Base-by-base conservation (phyloP, 2,329 filamentous ascomycete species). In the Xylariaceae sp. region DNA sequence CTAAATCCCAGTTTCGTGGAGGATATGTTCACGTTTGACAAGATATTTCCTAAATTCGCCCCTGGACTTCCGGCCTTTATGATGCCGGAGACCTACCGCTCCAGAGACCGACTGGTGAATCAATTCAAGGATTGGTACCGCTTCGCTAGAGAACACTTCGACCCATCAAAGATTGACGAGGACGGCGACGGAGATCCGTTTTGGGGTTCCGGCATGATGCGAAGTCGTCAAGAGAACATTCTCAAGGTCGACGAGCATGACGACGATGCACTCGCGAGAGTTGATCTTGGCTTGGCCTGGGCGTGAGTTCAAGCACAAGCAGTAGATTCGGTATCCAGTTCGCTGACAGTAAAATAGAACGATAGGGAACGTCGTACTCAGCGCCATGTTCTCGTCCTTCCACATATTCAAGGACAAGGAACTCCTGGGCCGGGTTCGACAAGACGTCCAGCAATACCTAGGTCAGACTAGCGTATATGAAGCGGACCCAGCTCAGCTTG, bases 151-250 rank as follows among this genome's bases (percentile, higher is more conserved):
- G 43, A 60, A 35, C 39, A 60, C 19, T 64, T 61, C 26, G 48
- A 54, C n/a, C 44, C 50, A 2, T 58, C 55, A 7, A 53, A 46
- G 44, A 58, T 61, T 11, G 47, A 54, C 2, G 26, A 44, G 2
- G 61, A 62, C 27, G 59, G 58, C 3, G 62, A 63, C 12, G 56
- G 59, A 4, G 62, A 62, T 40, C 60, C 60, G 3, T 56, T 57
- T 31, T 63, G 60, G 61, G 61, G 61, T 30, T 63, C 59, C n/a
- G 49, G 47, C 2, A 48, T 59, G 52, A 56, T 60, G 27, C 56
- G 61, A 40, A 47, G 60, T 5, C 56, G 56, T 6, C 60, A 63
- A 40, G 54, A 58, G 40, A 53, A 53, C 31, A 54, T 60, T n/a
- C n/a, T 55, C 3, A 53, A 55, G 41, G 52, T 44, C 3, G 55